Evolutionary conservation across 225 moss, liverwort and hornwort species (phyloP), one percentile per base, ranked within the genome.

Genomic region (Antitrichia curtipendula): DNA sequence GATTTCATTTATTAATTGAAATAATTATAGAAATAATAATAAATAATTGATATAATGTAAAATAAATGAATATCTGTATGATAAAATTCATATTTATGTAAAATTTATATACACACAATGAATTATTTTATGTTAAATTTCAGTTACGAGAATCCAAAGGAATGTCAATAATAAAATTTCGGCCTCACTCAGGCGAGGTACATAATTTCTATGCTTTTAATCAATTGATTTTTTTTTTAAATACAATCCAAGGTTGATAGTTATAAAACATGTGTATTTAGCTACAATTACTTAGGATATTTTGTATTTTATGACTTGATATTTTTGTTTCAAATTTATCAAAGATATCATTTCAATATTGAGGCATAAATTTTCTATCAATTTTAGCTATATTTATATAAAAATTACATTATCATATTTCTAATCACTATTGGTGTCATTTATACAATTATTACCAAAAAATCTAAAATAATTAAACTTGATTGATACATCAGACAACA

Each of bases 181-280:
- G 98, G 9, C 98, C 98, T 57, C 98, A 99, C 80, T 99, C 96
- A n/a, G 98, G 98, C 19, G 97, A 99, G 96, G 96, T 96, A 84
- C 13, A 20, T 28, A 78, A 64, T 81, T 36, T 14, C 5, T 58
- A 11, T 0, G 63, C 6, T 38, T 52, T 70, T 19, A 29, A 4
- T 36, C 1, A n/a, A 22, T 45, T 63, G 25, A 71, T n/a, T n/a
- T n/a, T n/a, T n/a, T n/a, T n/a, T n/a, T n/a, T n/a, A n/a, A n/a
- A n/a, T n/a, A n/a, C n/a, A n/a, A n/a, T n/a, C n/a, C n/a, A n/a
- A 16, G 11, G 1, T 66, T 9, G 22, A 16, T 13, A 43, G 13
- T 12, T 18, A n/a, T 29, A 8, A 53, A 11, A 49, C 3, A 49
- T 19, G 3, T 16, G 2, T 12, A 68, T 79, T 58, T 58, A n/a